Percentiles rank a stretch among this genome's conserved stretches.
Conservation (phyloP, 2,329 filamentous ascomycete genomes). For the Botrytis sinoallii region DNA sequence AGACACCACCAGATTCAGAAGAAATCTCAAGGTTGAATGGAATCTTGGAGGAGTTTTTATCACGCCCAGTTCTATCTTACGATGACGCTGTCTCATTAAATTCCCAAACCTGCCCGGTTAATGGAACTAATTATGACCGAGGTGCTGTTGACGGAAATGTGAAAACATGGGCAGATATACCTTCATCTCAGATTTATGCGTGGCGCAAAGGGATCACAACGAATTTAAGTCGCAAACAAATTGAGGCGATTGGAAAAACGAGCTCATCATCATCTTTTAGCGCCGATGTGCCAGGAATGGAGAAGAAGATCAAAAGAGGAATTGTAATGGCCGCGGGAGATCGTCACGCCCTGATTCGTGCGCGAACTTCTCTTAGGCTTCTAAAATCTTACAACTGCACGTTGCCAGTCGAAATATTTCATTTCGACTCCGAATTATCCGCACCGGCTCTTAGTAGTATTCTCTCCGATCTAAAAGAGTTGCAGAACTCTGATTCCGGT, state of each 20-base stretch:
- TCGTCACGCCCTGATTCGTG: constrained; percentile 20
- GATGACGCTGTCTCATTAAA: constrained; percentile 22
- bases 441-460: not conserved
- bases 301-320: constrained; percentile 21
- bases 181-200: constrained; percentile 21
- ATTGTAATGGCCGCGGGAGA: constrained; percentile 30
- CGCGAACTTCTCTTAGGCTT: constrained; percentile 25
- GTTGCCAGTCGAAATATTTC: constrained; percentile 28
- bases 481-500: not conserved
- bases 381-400: constrained; percentile 28
- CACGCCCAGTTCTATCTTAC: constrained; percentile 22
- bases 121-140: constrained; percentile 25
- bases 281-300: not conserved
- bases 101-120: constrained; percentile 22
- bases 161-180: constrained; percentile 22
- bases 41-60: constrained; percentile 14
- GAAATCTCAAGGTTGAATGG: not conserved
- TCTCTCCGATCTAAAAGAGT: not conserved
- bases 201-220: constrained; percentile 25
- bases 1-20: not conserved
- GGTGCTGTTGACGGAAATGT: constrained; percentile 20
- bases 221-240: constrained; percentile 18
- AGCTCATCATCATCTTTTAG: not conserved
- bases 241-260: constrained; percentile 8
- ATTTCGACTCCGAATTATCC: constrained; percentile 25